These are phyloP conservation scores for Stachybotrys chlorohalonatus DNA, from an alignment of 2,329 filamentous ascomycete genomes.

Conservation along the genomic window DNA sequence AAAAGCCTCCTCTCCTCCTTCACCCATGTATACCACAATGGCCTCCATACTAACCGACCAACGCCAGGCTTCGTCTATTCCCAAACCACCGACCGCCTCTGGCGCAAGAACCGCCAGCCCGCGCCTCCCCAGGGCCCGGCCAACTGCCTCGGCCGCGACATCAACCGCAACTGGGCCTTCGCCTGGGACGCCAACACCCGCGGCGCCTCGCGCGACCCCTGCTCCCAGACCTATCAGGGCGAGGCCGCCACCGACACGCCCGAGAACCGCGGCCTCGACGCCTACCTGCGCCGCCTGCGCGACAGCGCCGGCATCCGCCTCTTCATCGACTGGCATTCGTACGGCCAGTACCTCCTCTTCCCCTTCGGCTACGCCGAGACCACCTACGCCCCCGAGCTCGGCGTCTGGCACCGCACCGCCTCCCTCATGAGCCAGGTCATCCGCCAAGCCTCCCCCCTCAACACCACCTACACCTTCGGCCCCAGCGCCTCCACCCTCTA, in stretches of 20 bases:
- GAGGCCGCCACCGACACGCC: slow-evolving; percentile 29
- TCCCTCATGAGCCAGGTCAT: slow-evolving; percentile 17
- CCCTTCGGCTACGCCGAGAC: slow-evolving; percentile 37
- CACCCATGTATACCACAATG: too few relatives aligned
- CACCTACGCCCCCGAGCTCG: slow-evolving; percentile 25
- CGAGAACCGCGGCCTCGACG: slow-evolving; percentile 35
- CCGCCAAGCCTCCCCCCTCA: slow-evolving; percentile 16
- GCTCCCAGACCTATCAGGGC: slow-evolving; percentile 35
- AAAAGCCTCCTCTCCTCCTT: slow-evolving; percentile 1
- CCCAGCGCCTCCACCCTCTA: slow-evolving; percentile 28
- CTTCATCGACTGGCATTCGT: slow-evolving; percentile 40
- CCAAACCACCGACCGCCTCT: slow-evolving; percentile 35
- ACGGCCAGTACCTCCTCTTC: slow-evolving; percentile 32
- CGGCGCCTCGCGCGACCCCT: slow-evolving; percentile 39
- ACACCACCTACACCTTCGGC: slow-evolving; percentile 25
- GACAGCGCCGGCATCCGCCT: slow-evolving; percentile 27
- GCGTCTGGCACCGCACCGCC: slow-evolving; percentile 29
- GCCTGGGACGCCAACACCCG: slow-evolving; percentile 33
- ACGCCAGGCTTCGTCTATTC: slow-evolving; percentile 33
- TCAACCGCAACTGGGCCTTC: slow-evolving; percentile 46
- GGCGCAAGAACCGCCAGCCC: slow-evolving; percentile 43
- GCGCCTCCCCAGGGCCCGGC: slow-evolving; percentile 10
- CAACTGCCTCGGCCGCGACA: slow-evolving; percentile 39
- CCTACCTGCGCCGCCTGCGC: slow-evolving; percentile 19
- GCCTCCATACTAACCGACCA: background rate